These are phyloP conservation scores for Albatrellus sp. DNA, from an alignment of 1,284 basidiomycete genomes.

Conservation along the genomic window DNA sequence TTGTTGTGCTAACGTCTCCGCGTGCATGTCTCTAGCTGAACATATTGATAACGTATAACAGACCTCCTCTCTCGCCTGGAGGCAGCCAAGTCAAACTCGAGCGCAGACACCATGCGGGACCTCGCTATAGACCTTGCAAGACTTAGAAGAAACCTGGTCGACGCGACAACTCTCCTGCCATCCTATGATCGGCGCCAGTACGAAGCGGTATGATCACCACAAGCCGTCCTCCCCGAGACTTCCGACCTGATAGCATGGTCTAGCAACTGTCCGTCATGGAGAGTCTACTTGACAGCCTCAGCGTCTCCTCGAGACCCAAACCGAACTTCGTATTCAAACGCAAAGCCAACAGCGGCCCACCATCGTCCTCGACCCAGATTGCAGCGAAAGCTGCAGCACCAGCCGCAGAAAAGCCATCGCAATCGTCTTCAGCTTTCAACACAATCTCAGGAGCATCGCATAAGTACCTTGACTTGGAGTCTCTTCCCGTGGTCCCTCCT, in stretches of 20 bases:
- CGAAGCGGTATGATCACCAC: constrained; percentile 39
- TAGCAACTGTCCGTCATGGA: constrained; percentile 55
- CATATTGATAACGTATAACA: constrained; percentile 14
- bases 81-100: constrained; percentile 7
- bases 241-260: neutral
- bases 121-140: constrained; percentile 23
- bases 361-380: constrained; percentile 1
- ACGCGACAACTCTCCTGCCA: constrained; percentile 51
- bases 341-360: constrained; percentile 19
- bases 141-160: constrained; percentile 45
- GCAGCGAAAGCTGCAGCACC: neutral
- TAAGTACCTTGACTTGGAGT: constrained; percentile 26
- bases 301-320: constrained; percentile 32
- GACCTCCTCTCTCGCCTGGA: constrained; percentile 29
- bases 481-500: constrained; percentile 17
- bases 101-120: constrained; percentile 12
- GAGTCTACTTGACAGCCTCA: constrained; percentile 35
- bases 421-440: constrained; percentile 15
- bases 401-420: constrained; percentile 12
- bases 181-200: constrained; percentile 64
- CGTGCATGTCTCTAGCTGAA: constrained; percentile 1
- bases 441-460: constrained; percentile 25
- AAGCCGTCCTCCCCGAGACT: neutral
- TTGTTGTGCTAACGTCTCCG: constrained; percentile 15
- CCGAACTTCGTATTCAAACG: constrained; percentile 65